phyloP scores from a whole-genome alignment of 768 basidiomycete genomes.

The Rhizopogon vesiculosus region DNA sequence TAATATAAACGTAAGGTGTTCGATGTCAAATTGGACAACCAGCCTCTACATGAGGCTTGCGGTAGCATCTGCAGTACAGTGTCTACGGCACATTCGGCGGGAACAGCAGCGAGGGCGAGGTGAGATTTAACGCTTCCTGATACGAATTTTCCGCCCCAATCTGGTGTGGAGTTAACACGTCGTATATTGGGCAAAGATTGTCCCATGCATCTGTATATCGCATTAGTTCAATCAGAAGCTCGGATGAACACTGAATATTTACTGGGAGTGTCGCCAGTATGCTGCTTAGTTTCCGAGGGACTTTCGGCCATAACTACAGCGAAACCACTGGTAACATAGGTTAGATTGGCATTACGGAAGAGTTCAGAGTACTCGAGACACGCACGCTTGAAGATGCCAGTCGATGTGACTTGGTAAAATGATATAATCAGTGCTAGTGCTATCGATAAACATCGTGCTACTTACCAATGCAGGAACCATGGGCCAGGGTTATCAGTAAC shows the following conservation, averaged over 20 bases:
- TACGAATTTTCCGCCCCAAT: neutral
- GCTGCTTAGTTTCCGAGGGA: neutral
- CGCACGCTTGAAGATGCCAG: constrained; percentile 19
- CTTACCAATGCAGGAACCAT: constrained; percentile 32
- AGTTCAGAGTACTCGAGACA: constrained; percentile 8
- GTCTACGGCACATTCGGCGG: too few relatives aligned
- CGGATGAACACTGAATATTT: neutral
- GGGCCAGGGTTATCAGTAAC: constrained; percentile 60
- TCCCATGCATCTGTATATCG: neutral
- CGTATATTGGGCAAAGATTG: neutral
- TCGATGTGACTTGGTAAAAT: constrained; percentile 17
- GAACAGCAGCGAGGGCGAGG: neutral
- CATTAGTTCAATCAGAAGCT: neutral
- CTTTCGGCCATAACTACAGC: constrained; percentile 3
- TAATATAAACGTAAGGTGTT: too few relatives aligned
- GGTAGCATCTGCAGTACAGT: too few relatives aligned
- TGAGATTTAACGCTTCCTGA: neutral
- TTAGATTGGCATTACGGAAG: neutral
- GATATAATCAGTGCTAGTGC: neutral
- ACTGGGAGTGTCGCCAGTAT: neutral
- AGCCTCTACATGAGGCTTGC: too few relatives aligned
- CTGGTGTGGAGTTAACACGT: neutral
- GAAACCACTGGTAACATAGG: neutral
- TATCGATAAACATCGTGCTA: neutral
- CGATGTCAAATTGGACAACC: too few relatives aligned